Base-by-base conservation (phyloP, 2,329 filamentous ascomycete species). In the Corynespora cassiicola region DNA sequence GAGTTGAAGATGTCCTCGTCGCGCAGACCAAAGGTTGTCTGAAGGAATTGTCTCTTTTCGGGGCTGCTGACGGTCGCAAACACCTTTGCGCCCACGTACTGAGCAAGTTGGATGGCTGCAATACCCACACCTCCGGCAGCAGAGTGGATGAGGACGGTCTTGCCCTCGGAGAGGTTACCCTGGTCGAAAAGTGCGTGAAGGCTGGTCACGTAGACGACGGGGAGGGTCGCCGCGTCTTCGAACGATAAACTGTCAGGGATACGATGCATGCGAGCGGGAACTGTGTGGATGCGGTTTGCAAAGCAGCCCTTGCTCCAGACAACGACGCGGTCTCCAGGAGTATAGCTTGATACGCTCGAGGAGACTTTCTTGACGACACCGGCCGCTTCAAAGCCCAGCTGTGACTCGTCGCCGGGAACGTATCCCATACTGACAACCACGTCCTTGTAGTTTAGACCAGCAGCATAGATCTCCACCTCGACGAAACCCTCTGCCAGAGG, bases 1-100 rank as follows among this genome's bases (percentile, higher is more conserved):
- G 49, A 60, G 18, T 45, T 32, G 44, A 70, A 69, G 21, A 72
- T 68, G 9, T 50, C 58, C 2, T 56, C 45, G 2, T 11, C 28
- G 5, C 45, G 48, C 12, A 65, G 48, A 17, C 43, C 48, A 19
- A 36, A 57, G 12, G 37, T 31, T 11, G 31, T 40, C 7, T 26
- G 32, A 7, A 64, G 37, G 33, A 49, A 54, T 17, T 46, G 9
- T 3, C 21, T 26, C 41, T 64, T 62, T 5, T 45, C 45, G 4
- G 38, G 27, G 7, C 16, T 47, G 17, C 52, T 47, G 4, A 51
- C 50, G 3, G 52, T 56, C 7, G 35, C 42, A 27, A 36, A 59
- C 7, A 68, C 50, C 29, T 66, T 33, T 0, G 43, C 49, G 3
- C 42, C 51, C 11, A 19, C 14, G 17, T 10, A 28, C 30, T 35